phyloP scores from a whole-genome alignment of 148 eudicot species.

The Polygonum aviculare region DNA sequence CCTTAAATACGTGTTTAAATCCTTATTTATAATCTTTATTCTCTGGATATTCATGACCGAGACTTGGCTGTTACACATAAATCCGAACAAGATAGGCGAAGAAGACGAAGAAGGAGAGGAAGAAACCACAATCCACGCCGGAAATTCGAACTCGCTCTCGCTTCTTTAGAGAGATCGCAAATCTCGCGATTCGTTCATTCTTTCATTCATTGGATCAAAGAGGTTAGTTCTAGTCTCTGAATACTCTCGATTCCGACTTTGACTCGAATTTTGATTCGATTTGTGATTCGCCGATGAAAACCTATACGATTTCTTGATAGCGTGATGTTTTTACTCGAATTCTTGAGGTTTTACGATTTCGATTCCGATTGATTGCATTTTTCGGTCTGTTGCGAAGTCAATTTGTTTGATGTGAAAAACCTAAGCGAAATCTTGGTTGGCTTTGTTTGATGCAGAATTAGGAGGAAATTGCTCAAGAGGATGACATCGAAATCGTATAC shows the following conservation, averaged over 20 bases:
- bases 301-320: too few species aligned
- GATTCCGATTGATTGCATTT: neutral
- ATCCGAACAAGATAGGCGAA: neutral
- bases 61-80: constrained; percentile 4
- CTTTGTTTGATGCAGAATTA: constrained; percentile 1
- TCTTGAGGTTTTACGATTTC: neutral
- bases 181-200: constrained; percentile 4
- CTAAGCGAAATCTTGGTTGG: neutral
- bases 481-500: constrained; percentile 39
- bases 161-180: neutral
- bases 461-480: neutral
- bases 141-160: neutral
- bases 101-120: neutral
- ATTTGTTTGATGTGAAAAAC: neutral
- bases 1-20: neutral
- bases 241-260: neutral
- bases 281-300: neutral
- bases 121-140: neutral
- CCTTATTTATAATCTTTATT: neutral
- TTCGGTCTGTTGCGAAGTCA: neutral
- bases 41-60: constrained; percentile 18
- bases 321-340: neutral
- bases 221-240: neutral
- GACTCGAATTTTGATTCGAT: neutral
- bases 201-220: neutral